Percentiles rank a stretch among this genome's conserved stretches.
Conservation (phyloP, 441 rosid species). For the Theobroma grandiflorum region DNA sequence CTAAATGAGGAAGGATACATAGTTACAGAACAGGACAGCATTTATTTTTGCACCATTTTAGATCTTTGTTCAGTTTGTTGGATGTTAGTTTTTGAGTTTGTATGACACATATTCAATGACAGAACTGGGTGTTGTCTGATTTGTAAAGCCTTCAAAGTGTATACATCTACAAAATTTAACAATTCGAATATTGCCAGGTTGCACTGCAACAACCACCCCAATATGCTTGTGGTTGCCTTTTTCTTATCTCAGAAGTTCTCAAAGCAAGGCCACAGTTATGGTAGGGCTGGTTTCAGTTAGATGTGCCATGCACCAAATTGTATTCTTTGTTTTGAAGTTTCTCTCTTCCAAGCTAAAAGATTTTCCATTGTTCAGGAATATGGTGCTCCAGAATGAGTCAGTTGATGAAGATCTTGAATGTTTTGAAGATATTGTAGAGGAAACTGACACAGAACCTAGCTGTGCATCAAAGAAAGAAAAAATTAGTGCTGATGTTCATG, state of each 20-base stretch:
- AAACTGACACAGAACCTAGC: slow-evolving; percentile 50
- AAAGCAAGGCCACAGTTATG: slow-evolving; percentile 90
- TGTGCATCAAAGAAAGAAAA: slow-evolving; percentile 41
- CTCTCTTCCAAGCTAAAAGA: background rate
- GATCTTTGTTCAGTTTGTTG: background rate
- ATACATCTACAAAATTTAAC: background rate
- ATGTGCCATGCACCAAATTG: slow-evolving; percentile 11
- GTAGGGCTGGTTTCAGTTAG: slow-evolving; percentile 45
- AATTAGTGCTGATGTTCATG: slow-evolving; percentile 32
- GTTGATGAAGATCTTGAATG: slow-evolving; percentile 85
- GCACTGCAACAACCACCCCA: slow-evolving; percentile 97
- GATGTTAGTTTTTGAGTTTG: background rate
- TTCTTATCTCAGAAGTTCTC: slow-evolving; percentile 93
- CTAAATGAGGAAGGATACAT: background rate
- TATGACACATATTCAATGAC: background rate
- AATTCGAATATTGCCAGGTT: slow-evolving; percentile 53
- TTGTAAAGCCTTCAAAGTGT: slow-evolving; percentile 19
- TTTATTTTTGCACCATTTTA: background rate
- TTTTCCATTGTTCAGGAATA: slow-evolving; percentile 65
- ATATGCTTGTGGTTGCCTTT: slow-evolving; percentile 92
- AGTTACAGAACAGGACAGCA: background rate
- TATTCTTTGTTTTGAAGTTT: background rate
- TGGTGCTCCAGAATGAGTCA: slow-evolving; percentile 76
- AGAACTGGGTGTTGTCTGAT: background rate
- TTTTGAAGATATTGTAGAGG: slow-evolving; percentile 86